Evolutionary conservation across 257 asterid species (phyloP), one percentile per base, ranked within the genome.

Genomic region (Handroanthus guayacan): DNA sequence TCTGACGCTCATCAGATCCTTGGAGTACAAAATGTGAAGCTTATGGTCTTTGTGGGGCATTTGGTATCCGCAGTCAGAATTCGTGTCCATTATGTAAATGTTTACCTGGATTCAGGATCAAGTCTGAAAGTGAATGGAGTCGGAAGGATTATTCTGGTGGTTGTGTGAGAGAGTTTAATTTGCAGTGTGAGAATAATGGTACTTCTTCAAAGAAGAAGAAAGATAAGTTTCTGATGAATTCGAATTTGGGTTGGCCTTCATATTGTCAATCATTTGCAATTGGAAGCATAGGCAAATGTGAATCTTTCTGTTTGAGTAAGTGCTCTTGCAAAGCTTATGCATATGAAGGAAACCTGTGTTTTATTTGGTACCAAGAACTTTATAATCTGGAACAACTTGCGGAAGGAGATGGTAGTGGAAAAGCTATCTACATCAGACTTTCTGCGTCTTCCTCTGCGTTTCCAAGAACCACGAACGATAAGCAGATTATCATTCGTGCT

Each of bases 41-140:
- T 61, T 83, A 83, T 79, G 81, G 75, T 68, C 75, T 34, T 72
- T 83, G 86, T 60, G 84, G 84, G 25, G 52, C 68, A 17, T 83
- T 71, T 79, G 80, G 84, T 65, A 44, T 41, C 31, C 76, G 86
- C 78, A 67, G 55, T 76, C 66, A 47, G 64, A 62, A 67, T 37
- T 67, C 86, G 25, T 3, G 41, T 50, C 66, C 77, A n/a, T 76
- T 71, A 10, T 83, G 86, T 62, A 16, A 14, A 17, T 83, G 82
- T 75, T 76, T 79, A 67, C 68, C 51, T 2, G 84, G 84, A 16
- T 83, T 79, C 75, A 62, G 44, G 36, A 73, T 4, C 13, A 82
- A 41, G 65, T 75, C 72, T 0, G 77, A 71, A 2, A 1, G 43
- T n/a, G 81, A 79, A 16, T 79, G 86, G 86, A 54, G 31, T 54